Conservation (phyloP, 2,329 filamentous ascomycete species). For the Fusarium odoratissimum region DNA sequence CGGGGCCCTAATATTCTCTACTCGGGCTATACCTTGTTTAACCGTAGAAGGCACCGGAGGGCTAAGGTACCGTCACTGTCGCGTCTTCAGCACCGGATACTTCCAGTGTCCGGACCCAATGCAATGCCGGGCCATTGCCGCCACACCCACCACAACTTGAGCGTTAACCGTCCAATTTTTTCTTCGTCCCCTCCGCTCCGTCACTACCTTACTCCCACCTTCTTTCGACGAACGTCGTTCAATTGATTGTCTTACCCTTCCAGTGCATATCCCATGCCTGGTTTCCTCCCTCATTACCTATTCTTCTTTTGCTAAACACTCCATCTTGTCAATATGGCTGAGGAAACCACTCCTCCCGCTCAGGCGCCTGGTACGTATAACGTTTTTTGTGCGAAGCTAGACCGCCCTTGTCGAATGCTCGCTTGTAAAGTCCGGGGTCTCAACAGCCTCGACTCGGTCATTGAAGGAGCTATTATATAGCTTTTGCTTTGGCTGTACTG, state of each 20-base stretch:
- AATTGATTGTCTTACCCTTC: conserved; percentile 40
- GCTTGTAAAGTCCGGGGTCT: conserved; percentile 30
- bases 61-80: conserved; percentile 33
- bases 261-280: conserved; percentile 46
- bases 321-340: conserved; percentile 49
- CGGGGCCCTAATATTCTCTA: conserved; percentile 31
- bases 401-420: conserved; percentile 34
- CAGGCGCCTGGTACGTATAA: conserved; percentile 44
- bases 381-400: conserved; percentile 25
- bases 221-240: conserved; percentile 40
- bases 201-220: conserved; percentile 35
- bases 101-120: conserved; percentile 30
- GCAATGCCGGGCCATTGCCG: conserved; percentile 45
- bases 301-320: conserved; percentile 27
- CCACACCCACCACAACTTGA: conserved; percentile 33
- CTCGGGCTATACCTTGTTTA: conserved; percentile 26
- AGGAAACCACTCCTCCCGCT: conserved; percentile 46
- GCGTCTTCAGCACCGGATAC: conserved; percentile 17
- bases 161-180: conserved; percentile 45
- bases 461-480: conserved; percentile 15
- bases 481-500: background rate
- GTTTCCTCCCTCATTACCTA: conserved; percentile 30
- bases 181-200: conserved; percentile 41
- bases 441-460: conserved; percentile 5
- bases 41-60: background rate